A percentile compares a stretch with the other conserved stretches of the same genome.
Conservation (phyloP, 495 filamentous ascomycete genomes). For the Neurospora sp. region DNA sequence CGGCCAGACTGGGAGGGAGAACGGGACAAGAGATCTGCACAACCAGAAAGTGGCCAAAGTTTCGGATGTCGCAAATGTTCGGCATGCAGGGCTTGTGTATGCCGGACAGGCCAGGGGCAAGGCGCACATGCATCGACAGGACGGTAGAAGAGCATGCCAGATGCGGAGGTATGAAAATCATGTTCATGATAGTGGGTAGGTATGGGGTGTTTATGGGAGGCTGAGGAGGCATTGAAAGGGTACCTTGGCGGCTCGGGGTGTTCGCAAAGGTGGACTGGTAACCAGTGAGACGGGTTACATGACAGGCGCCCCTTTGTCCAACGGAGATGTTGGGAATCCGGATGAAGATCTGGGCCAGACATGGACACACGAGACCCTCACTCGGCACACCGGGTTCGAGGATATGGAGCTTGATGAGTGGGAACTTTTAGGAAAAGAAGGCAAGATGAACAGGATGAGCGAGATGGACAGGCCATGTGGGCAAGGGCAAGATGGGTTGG, state of each 20-base stretch:
- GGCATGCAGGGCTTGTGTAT: not conserved
- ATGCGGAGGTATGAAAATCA: not conserved
- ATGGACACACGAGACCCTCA: not conserved
- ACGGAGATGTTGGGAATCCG: not conserved
- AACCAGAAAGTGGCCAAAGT: not conserved
- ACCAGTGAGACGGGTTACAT: not conserved
- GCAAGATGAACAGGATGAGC: not conserved
- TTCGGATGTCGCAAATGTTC: not conserved
- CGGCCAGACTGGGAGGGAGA: not conserved
- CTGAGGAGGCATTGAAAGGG: not conserved
- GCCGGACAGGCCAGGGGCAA: not conserved
- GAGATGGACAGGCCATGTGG: not conserved
- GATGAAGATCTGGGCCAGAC: not conserved
- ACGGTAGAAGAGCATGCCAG: not conserved
- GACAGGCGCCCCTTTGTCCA: not conserved
- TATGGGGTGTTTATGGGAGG: not conserved
- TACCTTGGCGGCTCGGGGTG: not conserved
- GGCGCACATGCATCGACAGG: not conserved
- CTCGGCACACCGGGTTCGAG: not conserved
- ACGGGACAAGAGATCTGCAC: not conserved
- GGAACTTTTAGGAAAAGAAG: not conserved
- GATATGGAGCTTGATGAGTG: not conserved
- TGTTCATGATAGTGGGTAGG: not conserved
- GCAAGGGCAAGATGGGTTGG: not conserved
- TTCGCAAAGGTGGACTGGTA: not conserved